Evolutionary conservation across 2,329 filamentous ascomycete genomes (phyloP).

Genomic region (Botrytis squamosa): DNA sequence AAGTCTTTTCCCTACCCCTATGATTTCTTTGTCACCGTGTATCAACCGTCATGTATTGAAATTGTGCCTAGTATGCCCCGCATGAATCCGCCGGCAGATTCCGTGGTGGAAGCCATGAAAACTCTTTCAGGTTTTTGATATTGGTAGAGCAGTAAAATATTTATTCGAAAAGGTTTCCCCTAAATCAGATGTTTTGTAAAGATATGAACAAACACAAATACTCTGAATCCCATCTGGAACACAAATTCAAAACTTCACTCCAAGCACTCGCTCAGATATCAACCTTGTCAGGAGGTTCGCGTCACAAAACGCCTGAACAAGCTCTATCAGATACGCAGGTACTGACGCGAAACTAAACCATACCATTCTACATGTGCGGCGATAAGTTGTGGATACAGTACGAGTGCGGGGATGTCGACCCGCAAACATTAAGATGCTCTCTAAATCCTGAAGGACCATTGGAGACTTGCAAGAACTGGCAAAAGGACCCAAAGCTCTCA

Average conservation of each 20-base stretch:
- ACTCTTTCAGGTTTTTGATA: neutral
- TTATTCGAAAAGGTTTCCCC: neutral
- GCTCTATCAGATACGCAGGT: neutral
- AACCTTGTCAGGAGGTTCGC: neutral
- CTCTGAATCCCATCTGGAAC: neutral
- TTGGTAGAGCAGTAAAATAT: neutral
- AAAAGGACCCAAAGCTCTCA: constrained; percentile 8
- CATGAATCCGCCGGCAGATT: neutral
- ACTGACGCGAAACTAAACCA: neutral
- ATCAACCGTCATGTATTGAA: neutral
- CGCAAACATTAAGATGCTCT: constrained; percentile 4
- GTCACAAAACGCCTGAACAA: neutral
- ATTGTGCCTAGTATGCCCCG: neutral
- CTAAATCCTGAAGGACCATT: constrained; percentile 2
- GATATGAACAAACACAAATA: neutral
- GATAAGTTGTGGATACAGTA: constrained; percentile 11
- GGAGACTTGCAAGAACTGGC: constrained; percentile 2
- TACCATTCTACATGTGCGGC: neutral
- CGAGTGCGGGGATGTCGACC: constrained; percentile 10
- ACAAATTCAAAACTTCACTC: neutral
- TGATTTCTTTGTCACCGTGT: neutral
- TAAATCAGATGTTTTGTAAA: neutral
- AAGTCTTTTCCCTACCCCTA: neutral
- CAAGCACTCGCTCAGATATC: neutral
- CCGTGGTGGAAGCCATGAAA: neutral